Percentiles rank a stretch among this genome's conserved stretches.
phyloP scores from a whole-genome alignment of 129 eudicot genomes.

The Apium graveolens region DNA sequence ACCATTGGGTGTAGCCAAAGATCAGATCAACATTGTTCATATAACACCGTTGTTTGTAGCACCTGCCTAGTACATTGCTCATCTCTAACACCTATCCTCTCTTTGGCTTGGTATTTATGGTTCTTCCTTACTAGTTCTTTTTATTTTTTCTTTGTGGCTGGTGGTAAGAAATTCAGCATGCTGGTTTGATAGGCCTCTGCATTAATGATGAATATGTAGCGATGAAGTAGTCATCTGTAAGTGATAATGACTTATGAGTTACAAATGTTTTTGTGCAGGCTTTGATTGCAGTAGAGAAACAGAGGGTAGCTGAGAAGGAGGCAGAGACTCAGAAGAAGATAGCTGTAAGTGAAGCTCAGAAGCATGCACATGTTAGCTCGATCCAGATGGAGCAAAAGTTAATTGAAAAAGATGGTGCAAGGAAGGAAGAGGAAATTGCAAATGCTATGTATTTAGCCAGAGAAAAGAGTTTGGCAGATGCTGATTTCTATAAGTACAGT shows the following conservation, averaged over 20 bases:
- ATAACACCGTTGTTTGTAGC: neutral
- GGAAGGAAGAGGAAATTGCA: slow-evolving; percentile 76
- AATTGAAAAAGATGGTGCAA: slow-evolving; percentile 74
- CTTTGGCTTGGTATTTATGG: neutral
- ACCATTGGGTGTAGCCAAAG: neutral
- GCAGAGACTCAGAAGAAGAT: slow-evolving; percentile 96
- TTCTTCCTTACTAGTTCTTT: neutral
- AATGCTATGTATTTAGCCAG: slow-evolving; percentile 80
- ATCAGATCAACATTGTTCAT: neutral
- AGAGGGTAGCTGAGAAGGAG: slow-evolving; percentile 88
- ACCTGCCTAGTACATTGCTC: neutral
- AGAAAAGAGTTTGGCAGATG: slow-evolving; percentile 93
- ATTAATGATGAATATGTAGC: neutral
- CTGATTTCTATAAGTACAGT: slow-evolving; percentile 61
- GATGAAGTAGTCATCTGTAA: neutral
- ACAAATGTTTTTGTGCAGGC: slow-evolving; percentile 35
- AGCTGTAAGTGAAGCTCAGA: slow-evolving; percentile 89
- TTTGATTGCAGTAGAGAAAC: slow-evolving; percentile 76
- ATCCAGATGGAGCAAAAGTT: slow-evolving; percentile 88
- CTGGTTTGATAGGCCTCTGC: neutral
- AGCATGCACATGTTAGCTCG: slow-evolving; percentile 73
- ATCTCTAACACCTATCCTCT: neutral
- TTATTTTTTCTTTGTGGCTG: neutral
- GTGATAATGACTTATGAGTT: neutral
- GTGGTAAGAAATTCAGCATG: neutral